These are phyloP conservation scores for Apiosordaria backusii DNA, from an alignment of 495 filamentous ascomycete genomes.

Conservation along the genomic window DNA sequence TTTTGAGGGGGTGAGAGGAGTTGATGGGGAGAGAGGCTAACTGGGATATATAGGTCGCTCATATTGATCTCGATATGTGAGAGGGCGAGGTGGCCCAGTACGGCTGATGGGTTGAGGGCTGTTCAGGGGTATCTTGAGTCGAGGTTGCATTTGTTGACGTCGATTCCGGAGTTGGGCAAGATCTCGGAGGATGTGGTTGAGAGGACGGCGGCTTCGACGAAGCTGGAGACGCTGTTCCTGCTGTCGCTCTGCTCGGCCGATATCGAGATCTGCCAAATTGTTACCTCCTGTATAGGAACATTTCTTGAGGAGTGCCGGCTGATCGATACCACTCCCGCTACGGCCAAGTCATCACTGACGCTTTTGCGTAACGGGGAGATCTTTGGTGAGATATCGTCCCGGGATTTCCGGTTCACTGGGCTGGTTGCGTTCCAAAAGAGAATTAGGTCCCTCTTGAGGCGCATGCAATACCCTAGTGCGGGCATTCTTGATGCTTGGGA, in stretches of 20 bases:
- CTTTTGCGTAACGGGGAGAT: conserved; percentile 58
- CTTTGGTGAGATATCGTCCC: conserved; percentile 58
- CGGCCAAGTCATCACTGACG: conserved; percentile 46
- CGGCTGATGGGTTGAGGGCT: conserved; percentile 41
- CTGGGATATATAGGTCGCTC: conserved; percentile 36
- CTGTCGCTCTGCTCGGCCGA: conserved; percentile 61
- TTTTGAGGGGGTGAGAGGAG: neutral
- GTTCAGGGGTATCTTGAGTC: conserved; percentile 53
- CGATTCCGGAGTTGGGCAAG: conserved; percentile 49
- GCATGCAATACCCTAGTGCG: conserved; percentile 56
- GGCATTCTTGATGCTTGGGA: conserved; percentile 65
- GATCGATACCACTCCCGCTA: conserved; percentile 47
- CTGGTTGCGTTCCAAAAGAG: conserved; percentile 65
- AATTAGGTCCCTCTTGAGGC: conserved; percentile 51
- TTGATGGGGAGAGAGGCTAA: conserved; percentile 20
- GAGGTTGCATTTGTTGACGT: conserved; percentile 43
- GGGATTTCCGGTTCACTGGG: conserved; percentile 60
- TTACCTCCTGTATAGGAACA: conserved; percentile 59
- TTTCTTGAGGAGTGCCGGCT: conserved; percentile 57
- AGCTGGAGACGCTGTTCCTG: conserved; percentile 57
- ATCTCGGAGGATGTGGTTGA: conserved; percentile 50
- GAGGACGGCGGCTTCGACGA: conserved; percentile 44
- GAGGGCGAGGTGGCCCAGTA: conserved; percentile 39
- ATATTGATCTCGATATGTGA: conserved; percentile 51
- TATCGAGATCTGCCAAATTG: conserved; percentile 58